A percentile compares a stretch with the other conserved stretches of the same genome.
These are phyloP conservation scores for Silybum marianum DNA, from an alignment of 129 eudicot genomes.

Conservation along the genomic window DNA sequence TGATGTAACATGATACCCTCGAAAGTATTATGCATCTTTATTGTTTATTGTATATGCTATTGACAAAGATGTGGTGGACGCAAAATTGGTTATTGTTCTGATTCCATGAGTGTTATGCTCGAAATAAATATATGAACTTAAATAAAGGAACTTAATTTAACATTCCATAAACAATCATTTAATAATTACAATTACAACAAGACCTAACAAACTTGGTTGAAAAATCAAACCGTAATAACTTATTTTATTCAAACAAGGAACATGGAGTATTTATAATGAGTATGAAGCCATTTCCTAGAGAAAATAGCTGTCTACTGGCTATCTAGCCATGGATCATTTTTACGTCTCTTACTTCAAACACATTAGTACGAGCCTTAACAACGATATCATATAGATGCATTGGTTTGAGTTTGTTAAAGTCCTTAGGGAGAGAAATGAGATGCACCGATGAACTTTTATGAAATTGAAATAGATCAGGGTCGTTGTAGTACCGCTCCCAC, in stretches of 20 bases:
- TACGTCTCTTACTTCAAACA: constrained; percentile 69
- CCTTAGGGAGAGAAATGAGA: constrained; percentile 80
- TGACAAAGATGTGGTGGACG: neutral
- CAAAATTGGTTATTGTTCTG: neutral
- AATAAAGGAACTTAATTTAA: neutral
- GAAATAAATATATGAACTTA: neutral
- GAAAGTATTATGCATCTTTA: neutral
- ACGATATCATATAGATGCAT: constrained; percentile 88
- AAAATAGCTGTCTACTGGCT: neutral
- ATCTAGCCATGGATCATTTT: neutral
- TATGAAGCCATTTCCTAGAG: neutral
- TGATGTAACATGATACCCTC: neutral
- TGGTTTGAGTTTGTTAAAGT: constrained; percentile 36
- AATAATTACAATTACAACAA: neutral
- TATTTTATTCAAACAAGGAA: neutral
- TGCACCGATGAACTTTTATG: constrained; percentile 72
- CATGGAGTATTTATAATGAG: neutral
- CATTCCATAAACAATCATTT: neutral
- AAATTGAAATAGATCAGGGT: constrained; percentile 74
- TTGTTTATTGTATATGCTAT: neutral
- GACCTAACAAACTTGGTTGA: neutral
- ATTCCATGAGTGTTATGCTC: neutral
- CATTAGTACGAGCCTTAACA: constrained; percentile 70
- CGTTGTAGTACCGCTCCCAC: constrained; percentile 82
- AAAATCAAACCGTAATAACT: neutral